Evolutionary conservation across 345 rosid genomes (phyloP), one percentile per base, ranked within the genome.

Genomic region (Hypericum perforatum): DNA sequence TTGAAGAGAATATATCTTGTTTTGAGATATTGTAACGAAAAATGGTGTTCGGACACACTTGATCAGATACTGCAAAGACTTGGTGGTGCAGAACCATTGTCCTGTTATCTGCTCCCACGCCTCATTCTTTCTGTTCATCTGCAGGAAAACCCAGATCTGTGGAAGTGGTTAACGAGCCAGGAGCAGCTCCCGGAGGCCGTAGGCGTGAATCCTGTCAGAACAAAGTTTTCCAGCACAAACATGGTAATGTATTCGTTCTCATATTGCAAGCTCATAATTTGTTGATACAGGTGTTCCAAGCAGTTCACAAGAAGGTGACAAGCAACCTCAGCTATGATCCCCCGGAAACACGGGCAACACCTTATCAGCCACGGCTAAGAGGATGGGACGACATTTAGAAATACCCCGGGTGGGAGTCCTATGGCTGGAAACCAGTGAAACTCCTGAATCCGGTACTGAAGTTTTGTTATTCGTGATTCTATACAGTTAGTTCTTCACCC

Each of bases 361-460:
- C 78, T 6, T 87, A 87, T 49, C 76, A 76, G 66, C 81, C 74
- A 29, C 80, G 91, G 91, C 82, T 80, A 32, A 70, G 82, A 65
- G 91, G 91, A 9, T 83, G 91, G 91, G 81, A 84, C 55, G 86
- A 84, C 67, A 58, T 78, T 65, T 78, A 80, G 79, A 80, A 83
- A 63, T 66, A 66, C 16, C 72, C 53, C 0, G 70, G 69, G 38
- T 59, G 69, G 57, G n/a, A n/a, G n/a, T n/a, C 87, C 87, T 14
- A 43, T 67, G 2, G 58, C 82, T 0, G 85, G 85, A 50, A 81
- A 84, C 57, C 92, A 81, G 76, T 81, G 69, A 62, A 57, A 39
- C 54, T 43, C 42, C 44, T 39, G 9, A n/a, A n/a, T 37, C 0
- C 2, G 7, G 10, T 22, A 22, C 0, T 43, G 38, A 37, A 8